Base-by-base conservation (phyloP, 2,329 filamentous ascomycete species). In the Cytospora piceicola region DNA sequence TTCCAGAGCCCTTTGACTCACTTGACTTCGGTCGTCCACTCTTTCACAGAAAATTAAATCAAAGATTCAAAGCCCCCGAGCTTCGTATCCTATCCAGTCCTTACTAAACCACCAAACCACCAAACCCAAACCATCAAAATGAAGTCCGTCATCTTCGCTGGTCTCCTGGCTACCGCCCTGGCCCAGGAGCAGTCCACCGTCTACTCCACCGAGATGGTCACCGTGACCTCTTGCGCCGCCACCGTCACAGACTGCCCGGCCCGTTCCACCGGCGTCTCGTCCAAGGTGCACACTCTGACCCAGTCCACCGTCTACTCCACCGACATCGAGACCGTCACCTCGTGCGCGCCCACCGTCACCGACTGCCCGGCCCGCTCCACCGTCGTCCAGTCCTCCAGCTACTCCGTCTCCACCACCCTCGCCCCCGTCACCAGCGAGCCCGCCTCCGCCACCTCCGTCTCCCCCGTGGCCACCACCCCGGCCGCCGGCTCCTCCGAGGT, bases 241-340 rank as follows among this genome's bases (percentile, higher is more conserved):
- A 79, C 79, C 65, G 81, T 84, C 72, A 82, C 83, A 74, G 73
- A 85, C 82, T 86, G 84, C 77, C 77, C 78, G 55, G 77, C 75
- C 67, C 63, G 62, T 60, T 71, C 71, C 67, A 75, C 74, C 68
- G 68, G 70, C 54, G 87, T 83, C 81, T 76, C 80, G 76, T 88
- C 85, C 73, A 78, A 83, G 75, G 77, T 85, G 73, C 77, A 85
- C 72, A 89, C 86, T 78, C 79, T 89, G 82, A 88, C 84, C 85
- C 58, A 81, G 81, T 68, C 85, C 72, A 82, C 84, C 73, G 78
- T 87, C 78, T 86, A 84, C 82, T 78, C 79, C 74, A 87, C 84
- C 71, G 81, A 86, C 74, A 80, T 83, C 75, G 79, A 85, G 71
- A 88, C 86, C 78, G 79, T 88, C 81, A 88, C 84, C 77, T 86